Evolutionary conservation across 2,329 filamentous ascomycete species (phyloP).

Genomic region (Gaeumannomyces sp.): DNA sequence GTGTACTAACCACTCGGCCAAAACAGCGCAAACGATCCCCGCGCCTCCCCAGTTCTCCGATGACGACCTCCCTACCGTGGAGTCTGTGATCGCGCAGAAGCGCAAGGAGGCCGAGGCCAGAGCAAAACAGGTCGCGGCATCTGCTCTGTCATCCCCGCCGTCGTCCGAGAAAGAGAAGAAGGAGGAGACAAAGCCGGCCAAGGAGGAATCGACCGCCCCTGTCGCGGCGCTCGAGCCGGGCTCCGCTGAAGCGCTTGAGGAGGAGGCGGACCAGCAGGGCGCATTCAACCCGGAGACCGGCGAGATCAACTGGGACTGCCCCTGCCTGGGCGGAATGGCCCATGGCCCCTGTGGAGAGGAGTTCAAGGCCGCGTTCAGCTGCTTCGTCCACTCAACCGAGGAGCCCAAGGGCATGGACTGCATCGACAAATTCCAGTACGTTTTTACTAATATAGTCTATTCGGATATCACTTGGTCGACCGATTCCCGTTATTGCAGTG

Average conservation of each 20-base stretch:
- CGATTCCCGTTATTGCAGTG: not conserved
- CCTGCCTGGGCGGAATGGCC: conserved; percentile 95
- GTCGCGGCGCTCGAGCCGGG: conserved; percentile 14
- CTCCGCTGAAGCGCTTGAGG: conserved; percentile 56
- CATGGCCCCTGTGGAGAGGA: conserved; percentile 91
- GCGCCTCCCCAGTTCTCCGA: conserved; percentile 49
- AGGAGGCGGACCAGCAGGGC: conserved; percentile 79
- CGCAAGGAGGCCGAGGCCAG: conserved; percentile 39
- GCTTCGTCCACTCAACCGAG: conserved; percentile 91
- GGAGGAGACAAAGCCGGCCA: conserved; percentile 17
- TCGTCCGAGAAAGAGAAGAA: conserved; percentile 23
- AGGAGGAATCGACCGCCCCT: conserved; percentile 17
- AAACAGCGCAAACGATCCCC: conserved; percentile 26
- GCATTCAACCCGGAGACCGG: conserved; percentile 96
- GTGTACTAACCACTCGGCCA: not conserved
- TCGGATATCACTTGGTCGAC: not conserved
- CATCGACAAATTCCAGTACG: conserved; percentile 94
- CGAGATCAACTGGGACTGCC: conserved; percentile 99
- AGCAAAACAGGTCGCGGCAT: conserved; percentile 23
- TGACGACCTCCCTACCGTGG: conserved; percentile 56
- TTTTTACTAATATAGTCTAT: conserved; percentile 18
- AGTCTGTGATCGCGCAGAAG: conserved; percentile 61
- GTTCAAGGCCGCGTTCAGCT: conserved; percentile 94
- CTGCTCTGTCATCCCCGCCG: conserved; percentile 15
- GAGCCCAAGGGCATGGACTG: conserved; percentile 98